Base-by-base conservation (phyloP, 2,329 filamentous ascomycete species). In the Clonostachys byssicola region DNA sequence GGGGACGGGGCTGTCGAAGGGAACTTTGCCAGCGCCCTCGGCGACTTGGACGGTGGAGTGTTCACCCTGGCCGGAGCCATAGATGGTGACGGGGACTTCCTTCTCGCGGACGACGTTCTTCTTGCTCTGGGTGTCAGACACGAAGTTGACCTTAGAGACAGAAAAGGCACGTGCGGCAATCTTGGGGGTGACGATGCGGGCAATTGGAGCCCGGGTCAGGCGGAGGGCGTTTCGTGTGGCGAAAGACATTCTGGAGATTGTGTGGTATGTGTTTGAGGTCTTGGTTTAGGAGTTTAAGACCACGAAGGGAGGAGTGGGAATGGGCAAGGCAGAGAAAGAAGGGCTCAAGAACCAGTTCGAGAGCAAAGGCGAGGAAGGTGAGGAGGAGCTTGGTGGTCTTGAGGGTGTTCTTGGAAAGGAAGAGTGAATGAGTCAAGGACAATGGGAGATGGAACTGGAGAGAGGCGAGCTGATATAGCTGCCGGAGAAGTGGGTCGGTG, bases 1-100 rank as follows among this genome's bases (percentile, higher is more conserved):
- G 14, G 67, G 66, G 33, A 50, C 56, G 6, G 66, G 63, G 44
- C 67, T 68, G 54, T 73, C 63, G 51, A 67, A 62, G 50, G 73
- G 66, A 47, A 72, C 64, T 44, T 68, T 65, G 49, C 69, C 63
- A 49, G 70, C 68, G 39, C 52, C 58, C 38, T 67, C 63, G 40
- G 70, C 62, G 40, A 82, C 77, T 43, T 75, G 75, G 48, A 82
- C 77, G 48, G 70, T 80, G 64, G 74, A 77, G 62, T 78, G 75
- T 58, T 79, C 78, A 48, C 75, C 76, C 54, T 78, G 74, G 46
- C 66, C 59, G 41, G 60, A 55, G 44, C 60, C 56, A 61, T 81
- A 82, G 55, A 78, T 67, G 18, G 77, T 78, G 47, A 81, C 77
- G 30, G 78, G 77, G 14, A 82, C 66, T 57, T 80, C 75, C 54